Conservation (phyloP, 805 yeast species). For the Metschnikowia cubensis region DNA sequence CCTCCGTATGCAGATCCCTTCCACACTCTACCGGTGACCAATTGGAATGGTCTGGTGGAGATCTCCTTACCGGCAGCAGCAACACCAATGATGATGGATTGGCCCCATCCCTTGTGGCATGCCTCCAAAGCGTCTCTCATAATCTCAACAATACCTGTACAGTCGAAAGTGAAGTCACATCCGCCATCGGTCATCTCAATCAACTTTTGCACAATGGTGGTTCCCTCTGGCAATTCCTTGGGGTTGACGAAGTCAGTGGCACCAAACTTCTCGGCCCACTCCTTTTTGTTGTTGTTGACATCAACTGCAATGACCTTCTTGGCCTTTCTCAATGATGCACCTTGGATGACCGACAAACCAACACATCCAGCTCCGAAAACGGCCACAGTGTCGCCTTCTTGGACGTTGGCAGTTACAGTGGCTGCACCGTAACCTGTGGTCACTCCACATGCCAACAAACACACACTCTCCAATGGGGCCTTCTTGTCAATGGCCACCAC, state of each 20-base stretch:
- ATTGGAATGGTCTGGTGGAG: slow-evolving; percentile 95
- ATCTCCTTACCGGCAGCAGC: slow-evolving; percentile 98
- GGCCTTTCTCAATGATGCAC: slow-evolving; percentile 83
- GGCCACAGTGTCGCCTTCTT: slow-evolving; percentile 89
- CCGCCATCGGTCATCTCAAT: slow-evolving; percentile 96
- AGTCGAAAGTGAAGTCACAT: slow-evolving; percentile 91
- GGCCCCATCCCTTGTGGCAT: slow-evolving; percentile 99
- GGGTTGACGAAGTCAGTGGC: slow-evolving; percentile 96
- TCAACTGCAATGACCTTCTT: slow-evolving; percentile 81
- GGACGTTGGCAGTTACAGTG: slow-evolving; percentile 84
- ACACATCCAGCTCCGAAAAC: slow-evolving; percentile 98
- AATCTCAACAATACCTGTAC: slow-evolving; percentile 93
- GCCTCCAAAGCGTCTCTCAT: slow-evolving; percentile 97
- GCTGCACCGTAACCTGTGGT: slow-evolving; percentile 99
- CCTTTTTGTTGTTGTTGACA: slow-evolving; percentile 76
- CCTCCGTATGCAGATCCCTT: slow-evolving; percentile 99
- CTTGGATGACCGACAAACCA: slow-evolving; percentile 94
- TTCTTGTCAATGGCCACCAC: slow-evolving; percentile 84
- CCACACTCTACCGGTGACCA: slow-evolving; percentile 99
- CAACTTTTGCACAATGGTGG: slow-evolving; percentile 74
- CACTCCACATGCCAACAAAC: slow-evolving; percentile 96
- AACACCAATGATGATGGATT: slow-evolving; percentile 91
- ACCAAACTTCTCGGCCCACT: slow-evolving; percentile 85
- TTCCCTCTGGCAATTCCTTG: slow-evolving; percentile 64
- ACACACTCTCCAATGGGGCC: slow-evolving; percentile 82